Percentiles rank a stretch among this genome's conserved stretches.
These are phyloP conservation scores for Beta corolliflora DNA, from an alignment of 179 eudicot species.

Conservation along the genomic window DNA sequence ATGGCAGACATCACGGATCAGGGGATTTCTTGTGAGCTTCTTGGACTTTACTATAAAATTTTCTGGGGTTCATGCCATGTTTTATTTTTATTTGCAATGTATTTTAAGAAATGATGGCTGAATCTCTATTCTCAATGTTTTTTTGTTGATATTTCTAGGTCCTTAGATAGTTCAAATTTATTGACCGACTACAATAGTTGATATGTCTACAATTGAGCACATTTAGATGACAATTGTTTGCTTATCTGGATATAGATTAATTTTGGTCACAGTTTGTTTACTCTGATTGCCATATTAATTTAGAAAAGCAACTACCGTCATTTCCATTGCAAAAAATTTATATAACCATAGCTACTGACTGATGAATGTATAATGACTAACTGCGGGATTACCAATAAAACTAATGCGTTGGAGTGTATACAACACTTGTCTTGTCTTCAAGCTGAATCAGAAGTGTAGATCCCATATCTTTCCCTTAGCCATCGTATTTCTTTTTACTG, in stretches of 20 bases:
- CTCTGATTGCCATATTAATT: neutral
- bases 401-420: neutral
- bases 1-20: conserved; percentile 98
- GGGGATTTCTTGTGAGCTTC: conserved; percentile 82
- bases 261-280: neutral
- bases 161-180: too few relatives aligned
- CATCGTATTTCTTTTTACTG: neutral
- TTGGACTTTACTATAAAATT: conserved; percentile 1
- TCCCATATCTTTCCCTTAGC: neutral
- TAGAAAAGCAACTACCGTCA: neutral
- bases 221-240: neutral
- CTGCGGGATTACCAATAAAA: neutral
- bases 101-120: too few relatives aligned
- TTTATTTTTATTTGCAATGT: too few relatives aligned
- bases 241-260: neutral
- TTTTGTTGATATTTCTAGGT: too few relatives aligned
- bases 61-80: neutral
- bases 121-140: too few relatives aligned
- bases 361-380: neutral
- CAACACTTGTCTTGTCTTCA: neutral
- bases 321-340: neutral
- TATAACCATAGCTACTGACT: neutral
- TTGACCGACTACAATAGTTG: too few relatives aligned
- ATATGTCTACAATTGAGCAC: neutral
- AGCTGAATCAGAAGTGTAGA: neutral